Conservation (phyloP, 441 rosid genomes). For the Hypseocharis bilobata region DNA sequence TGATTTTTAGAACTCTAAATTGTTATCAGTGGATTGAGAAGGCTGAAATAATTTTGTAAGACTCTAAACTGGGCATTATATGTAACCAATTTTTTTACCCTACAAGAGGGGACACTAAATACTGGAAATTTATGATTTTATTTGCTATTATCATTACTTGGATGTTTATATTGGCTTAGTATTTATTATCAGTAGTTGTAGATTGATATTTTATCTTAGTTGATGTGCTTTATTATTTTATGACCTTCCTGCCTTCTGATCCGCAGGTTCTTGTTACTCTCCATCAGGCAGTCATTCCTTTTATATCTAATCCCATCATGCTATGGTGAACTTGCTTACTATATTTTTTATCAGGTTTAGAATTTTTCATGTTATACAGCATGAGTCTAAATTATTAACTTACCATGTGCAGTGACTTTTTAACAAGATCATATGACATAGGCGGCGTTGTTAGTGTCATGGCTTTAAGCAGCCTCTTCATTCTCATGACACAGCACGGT, state of each 20-base stretch:
- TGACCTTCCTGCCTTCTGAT: slow-evolving; percentile 24
- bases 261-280: slow-evolving; percentile 67
- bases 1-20: too few species aligned
- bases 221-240: slow-evolving; percentile 1
- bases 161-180: slow-evolving; percentile 1
- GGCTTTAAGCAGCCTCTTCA: slow-evolving; percentile 87
- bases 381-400: slow-evolving; percentile 8
- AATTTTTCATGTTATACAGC: not conserved
- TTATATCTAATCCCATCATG: slow-evolving; percentile 66
- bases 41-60: too few species aligned
- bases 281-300: slow-evolving; percentile 66
- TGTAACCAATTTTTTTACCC: too few species aligned
- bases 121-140: not conserved
- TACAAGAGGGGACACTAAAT: too few species aligned
- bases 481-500: slow-evolving; percentile 82
- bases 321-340: slow-evolving; percentile 43
- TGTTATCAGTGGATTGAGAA: too few species aligned
- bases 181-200: not conserved
- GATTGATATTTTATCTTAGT: not conserved
- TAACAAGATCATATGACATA: slow-evolving; percentile 78
- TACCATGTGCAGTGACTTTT: slow-evolving; percentile 64
- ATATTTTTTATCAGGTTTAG: slow-evolving; percentile 9
- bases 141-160: not conserved
- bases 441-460: slow-evolving; percentile 92
- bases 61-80: too few species aligned